phyloP scores from a whole-genome alignment of 768 basidiomycete species.

The Tylopilus balloui region DNA sequence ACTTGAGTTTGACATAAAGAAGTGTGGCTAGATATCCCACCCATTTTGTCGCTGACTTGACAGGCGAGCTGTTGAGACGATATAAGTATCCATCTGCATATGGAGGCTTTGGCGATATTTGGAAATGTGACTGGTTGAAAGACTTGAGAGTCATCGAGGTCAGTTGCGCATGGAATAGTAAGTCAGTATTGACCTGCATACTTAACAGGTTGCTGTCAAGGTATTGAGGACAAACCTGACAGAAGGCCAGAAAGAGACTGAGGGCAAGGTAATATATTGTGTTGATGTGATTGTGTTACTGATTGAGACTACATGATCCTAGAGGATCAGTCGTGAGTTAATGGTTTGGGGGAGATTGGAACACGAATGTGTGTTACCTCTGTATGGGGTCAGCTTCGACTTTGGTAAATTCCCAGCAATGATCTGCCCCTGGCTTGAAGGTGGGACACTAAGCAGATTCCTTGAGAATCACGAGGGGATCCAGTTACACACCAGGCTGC shows the following conservation, averaged over 20 bases:
- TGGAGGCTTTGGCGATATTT: constrained; percentile 22
- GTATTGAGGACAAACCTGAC: constrained; percentile 21
- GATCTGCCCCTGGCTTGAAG: constrained; percentile 34
- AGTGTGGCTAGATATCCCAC: not conserved
- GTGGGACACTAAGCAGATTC: constrained; percentile 25
- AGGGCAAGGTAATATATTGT: constrained; percentile 11
- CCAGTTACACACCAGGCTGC: not conserved
- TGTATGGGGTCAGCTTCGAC: constrained; percentile 26
- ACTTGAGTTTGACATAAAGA: not conserved
- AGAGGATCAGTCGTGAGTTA: constrained; percentile 17
- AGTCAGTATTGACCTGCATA: not conserved
- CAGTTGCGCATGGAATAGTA: not conserved
- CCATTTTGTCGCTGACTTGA: constrained; percentile 10
- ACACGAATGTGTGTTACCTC: constrained; percentile 27
- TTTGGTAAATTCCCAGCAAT: constrained; percentile 31
- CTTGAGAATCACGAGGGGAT: constrained; percentile 16
- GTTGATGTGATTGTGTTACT: not conserved
- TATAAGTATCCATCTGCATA: constrained; percentile 21
- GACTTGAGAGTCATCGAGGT: constrained; percentile 20
- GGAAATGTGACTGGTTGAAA: constrained; percentile 23
- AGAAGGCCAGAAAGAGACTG: not conserved
- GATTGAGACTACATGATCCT: not conserved
- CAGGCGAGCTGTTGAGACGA: constrained; percentile 9
- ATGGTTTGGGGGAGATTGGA: constrained; percentile 26
- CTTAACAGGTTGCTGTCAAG: constrained; percentile 25